A percentile compares a stretch with the other conserved stretches of the same genome.
phyloP scores from a whole-genome alignment of 2,329 filamentous ascomycete species.

The Monilinia vaccinii-corymbosi region DNA sequence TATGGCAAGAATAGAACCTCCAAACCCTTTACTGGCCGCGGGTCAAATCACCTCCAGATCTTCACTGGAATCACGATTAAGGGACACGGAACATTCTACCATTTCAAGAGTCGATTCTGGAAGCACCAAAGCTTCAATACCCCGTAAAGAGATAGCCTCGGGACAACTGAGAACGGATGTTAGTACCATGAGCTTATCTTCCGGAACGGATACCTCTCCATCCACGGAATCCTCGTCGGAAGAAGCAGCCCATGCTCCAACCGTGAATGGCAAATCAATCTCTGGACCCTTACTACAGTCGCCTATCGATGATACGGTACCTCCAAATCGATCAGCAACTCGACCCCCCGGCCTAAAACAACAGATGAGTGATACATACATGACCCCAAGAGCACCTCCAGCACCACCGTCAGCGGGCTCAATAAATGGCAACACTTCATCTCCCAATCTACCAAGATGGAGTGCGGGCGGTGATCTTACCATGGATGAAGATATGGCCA shows the following conservation, averaged over 20 bases:
- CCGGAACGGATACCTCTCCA: slow-evolving; percentile 26
- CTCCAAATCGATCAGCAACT: slow-evolving; percentile 24
- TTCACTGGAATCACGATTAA: slow-evolving; percentile 49
- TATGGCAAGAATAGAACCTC: slow-evolving; percentile 18
- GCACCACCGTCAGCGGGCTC: slow-evolving; percentile 31
- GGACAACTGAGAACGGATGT: slow-evolving; percentile 19
- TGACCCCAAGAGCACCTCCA: slow-evolving; percentile 30
- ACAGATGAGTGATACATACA: slow-evolving; percentile 30
- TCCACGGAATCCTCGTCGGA: slow-evolving; percentile 28
- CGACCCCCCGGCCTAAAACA: slow-evolving; percentile 35
- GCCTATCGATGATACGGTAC: slow-evolving; percentile 21
- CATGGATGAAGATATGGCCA: slow-evolving; percentile 91
- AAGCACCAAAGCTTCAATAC: slow-evolving; percentile 34
- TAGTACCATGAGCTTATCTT: slow-evolving; percentile 22
- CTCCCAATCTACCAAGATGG: slow-evolving; percentile 62
- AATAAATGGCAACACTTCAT: slow-evolving; percentile 32
- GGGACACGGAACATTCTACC: slow-evolving; percentile 41
- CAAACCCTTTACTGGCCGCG: slow-evolving; percentile 27
- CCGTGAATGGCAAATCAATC: slow-evolving; percentile 28
- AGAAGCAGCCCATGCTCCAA: slow-evolving; percentile 24
- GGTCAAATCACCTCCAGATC: slow-evolving; percentile 39
- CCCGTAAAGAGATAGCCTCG: slow-evolving; percentile 52
- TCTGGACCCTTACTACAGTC: slow-evolving; percentile 24
- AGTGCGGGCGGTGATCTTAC: slow-evolving; percentile 81
- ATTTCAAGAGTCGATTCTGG: slow-evolving; percentile 50